Percentiles rank a stretch among this genome's conserved stretches.
Evolutionary conservation across 2,329 filamentous ascomycete genomes (phyloP).

Genomic region (Pezizomycotina sp.): DNA sequence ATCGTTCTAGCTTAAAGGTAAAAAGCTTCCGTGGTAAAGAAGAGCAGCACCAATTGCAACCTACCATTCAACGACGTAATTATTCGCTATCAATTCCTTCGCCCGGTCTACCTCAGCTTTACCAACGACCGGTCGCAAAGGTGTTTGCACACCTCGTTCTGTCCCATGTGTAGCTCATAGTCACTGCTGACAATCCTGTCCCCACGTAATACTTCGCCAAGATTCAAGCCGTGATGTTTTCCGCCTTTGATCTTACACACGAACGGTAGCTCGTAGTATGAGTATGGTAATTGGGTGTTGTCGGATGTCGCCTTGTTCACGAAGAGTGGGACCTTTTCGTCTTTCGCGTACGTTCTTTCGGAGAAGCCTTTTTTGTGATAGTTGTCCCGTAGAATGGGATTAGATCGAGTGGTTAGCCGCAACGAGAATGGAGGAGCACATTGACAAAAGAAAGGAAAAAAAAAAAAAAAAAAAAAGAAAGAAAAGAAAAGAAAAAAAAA

Average conservation of each 20-base stretch:
- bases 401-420: too few species aligned
- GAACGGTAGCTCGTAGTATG: constrained; percentile 76
- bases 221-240: constrained; percentile 62
- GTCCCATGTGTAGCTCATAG: constrained; percentile 61
- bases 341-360: constrained; percentile 59
- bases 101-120: constrained; percentile 49
- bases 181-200: constrained; percentile 75
- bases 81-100: constrained; percentile 54
- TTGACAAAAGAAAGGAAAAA: neutral
- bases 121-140: constrained; percentile 54
- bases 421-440: neutral
- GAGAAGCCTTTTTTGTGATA: constrained; percentile 64
- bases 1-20: too few species aligned
- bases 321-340: constrained; percentile 64
- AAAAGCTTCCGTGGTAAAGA: too few species aligned
- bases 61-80: constrained; percentile 71
- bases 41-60: too few species aligned
- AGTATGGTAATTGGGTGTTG: constrained; percentile 77
- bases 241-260: constrained; percentile 58
- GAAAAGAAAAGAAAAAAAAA: constrained; percentile 5
- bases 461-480: constrained; percentile 7
- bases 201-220: constrained; percentile 73
- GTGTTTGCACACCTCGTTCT: constrained; percentile 54
- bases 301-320: constrained; percentile 89
- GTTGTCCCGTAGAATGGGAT: too few species aligned